A percentile compares a stretch with the other conserved stretches of the same genome.
Conservation (phyloP, 192 early-diverging fungal species). For the Geranomyces variabilis region DNA sequence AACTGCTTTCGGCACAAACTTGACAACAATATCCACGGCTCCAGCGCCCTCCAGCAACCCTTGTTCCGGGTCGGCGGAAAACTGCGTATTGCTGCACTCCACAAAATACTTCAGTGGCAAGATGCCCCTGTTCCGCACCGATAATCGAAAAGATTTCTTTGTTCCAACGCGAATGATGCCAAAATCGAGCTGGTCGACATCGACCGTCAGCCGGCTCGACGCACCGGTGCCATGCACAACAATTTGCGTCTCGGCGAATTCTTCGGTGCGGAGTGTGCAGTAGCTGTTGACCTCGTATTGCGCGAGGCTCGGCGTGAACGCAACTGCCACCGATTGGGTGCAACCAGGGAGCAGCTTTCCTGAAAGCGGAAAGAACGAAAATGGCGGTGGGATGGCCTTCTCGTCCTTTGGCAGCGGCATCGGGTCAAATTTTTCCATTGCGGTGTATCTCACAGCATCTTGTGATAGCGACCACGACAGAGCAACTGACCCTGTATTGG, state of each 20-base stretch:
- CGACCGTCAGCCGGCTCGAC: constrained; percentile 39
- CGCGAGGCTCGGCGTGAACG: constrained; percentile 52
- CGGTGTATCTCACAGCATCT: constrained; percentile 25
- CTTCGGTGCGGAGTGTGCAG: constrained; percentile 46
- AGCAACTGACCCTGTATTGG: constrained; percentile 49
- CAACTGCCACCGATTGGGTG: constrained; percentile 53
- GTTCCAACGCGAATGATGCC: constrained; percentile 56
- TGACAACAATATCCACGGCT: constrained; percentile 45
- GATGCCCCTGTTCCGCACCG: constrained; percentile 52
- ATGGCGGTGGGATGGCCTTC: constrained; percentile 37
- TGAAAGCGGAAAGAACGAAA: constrained; percentile 47
- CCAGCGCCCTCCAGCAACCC: constrained; percentile 58
- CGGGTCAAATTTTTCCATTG: constrained; percentile 45
- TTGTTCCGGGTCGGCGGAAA: constrained; percentile 59
- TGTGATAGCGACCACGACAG: constrained; percentile 48
- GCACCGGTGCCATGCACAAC: constrained; percentile 55
- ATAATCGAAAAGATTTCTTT: constrained; percentile 30
- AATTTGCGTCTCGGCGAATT: constrained; percentile 51
- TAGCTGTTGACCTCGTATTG: constrained; percentile 48
- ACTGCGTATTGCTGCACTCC: constrained; percentile 50
- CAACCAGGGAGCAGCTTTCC: constrained; percentile 49
- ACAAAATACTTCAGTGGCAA: constrained; percentile 55
- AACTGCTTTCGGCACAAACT: constrained; percentile 47
- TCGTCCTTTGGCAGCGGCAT: constrained; percentile 39
- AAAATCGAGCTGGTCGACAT: constrained; percentile 44